These are phyloP conservation scores for Fistulifera pelliculosa DNA, from an alignment of 108 stramenopile genomes.

Conservation along the genomic window DNA sequence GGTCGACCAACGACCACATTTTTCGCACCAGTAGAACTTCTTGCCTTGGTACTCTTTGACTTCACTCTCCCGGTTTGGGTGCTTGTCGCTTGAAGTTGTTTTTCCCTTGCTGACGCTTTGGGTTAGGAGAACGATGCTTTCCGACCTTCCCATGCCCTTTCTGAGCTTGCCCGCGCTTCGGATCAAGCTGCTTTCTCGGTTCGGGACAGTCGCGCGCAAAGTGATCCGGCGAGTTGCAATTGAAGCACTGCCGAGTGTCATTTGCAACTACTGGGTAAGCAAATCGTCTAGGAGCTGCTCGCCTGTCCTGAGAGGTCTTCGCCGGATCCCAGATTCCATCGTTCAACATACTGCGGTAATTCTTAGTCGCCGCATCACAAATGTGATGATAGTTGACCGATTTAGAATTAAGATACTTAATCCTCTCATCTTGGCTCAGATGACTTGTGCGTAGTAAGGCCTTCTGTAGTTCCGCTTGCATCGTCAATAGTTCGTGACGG, in stretches of 20 bases:
- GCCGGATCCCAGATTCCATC: neutral
- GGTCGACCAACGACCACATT: slow-evolving; percentile 13
- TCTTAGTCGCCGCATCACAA: neutral
- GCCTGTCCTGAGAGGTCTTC: neutral
- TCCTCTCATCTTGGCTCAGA: neutral
- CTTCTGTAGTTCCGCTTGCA: neutral
- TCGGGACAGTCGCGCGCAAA: too few relatives aligned
- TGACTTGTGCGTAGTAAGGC: neutral
- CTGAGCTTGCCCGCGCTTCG: neutral
- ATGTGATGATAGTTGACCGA: neutral
- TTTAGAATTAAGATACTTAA: neutral
- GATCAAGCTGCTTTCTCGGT: neutral
- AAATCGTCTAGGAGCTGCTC: slow-evolving; percentile 1
- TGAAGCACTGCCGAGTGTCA: neutral
- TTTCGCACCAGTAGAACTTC: slow-evolving; percentile 8
- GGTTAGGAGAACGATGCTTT: neutral
- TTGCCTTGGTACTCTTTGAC: neutral
- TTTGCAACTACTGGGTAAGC: slow-evolving; percentile 3
- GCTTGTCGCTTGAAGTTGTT: neutral
- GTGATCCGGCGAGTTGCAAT: too few relatives aligned
- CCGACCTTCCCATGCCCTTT: neutral
- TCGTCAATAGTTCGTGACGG: neutral
- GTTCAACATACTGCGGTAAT: neutral
- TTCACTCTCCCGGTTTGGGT: neutral
- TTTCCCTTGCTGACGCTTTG: neutral